Conservation (phyloP, 2,329 filamentous ascomycete genomes). For the Fusarium avenaceum region DNA sequence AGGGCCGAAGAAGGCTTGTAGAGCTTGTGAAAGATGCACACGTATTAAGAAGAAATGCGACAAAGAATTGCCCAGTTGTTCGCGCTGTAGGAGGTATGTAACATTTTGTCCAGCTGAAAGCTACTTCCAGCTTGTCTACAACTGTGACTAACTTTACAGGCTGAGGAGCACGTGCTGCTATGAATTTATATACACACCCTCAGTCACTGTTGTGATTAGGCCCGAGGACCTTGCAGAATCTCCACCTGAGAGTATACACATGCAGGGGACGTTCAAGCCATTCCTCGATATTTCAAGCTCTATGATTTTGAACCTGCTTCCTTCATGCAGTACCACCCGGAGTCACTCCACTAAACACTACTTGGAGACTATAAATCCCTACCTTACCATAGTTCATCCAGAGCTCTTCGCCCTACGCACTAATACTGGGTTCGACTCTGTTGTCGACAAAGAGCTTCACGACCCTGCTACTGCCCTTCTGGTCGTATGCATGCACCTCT, state of each 20-base stretch:
- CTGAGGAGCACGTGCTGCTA: constrained; percentile 51
- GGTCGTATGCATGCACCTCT: constrained; percentile 59
- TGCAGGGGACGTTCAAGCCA: constrained; percentile 47
- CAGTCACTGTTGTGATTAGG: constrained; percentile 49
- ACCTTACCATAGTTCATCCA: constrained; percentile 58
- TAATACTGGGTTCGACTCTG: constrained; percentile 2
- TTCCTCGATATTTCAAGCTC: constrained; percentile 53
- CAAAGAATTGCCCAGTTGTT: constrained; percentile 53
- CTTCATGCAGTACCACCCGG: constrained; percentile 50
- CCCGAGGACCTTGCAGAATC: constrained; percentile 38
- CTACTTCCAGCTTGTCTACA: not conserved
- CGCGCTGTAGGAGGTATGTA: constrained; percentile 52
- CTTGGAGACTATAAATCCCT: constrained; percentile 58
- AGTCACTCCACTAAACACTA: constrained; percentile 54
- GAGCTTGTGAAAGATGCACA: constrained; percentile 55
- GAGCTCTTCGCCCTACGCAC: constrained; percentile 53
- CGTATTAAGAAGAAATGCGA: constrained; percentile 56
- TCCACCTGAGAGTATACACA: constrained; percentile 30
- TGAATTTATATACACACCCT: constrained; percentile 54
- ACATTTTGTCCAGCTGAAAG: not conserved
- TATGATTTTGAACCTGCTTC: constrained; percentile 56
- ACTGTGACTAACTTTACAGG: constrained; percentile 16
- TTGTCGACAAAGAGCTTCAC: constrained; percentile 26
- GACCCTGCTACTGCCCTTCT: constrained; percentile 55
- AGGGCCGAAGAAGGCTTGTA: constrained; percentile 49